Evolutionary conservation across 805 yeast species (phyloP).

Genomic region (Wickerhamomyces xylosicus): DNA sequence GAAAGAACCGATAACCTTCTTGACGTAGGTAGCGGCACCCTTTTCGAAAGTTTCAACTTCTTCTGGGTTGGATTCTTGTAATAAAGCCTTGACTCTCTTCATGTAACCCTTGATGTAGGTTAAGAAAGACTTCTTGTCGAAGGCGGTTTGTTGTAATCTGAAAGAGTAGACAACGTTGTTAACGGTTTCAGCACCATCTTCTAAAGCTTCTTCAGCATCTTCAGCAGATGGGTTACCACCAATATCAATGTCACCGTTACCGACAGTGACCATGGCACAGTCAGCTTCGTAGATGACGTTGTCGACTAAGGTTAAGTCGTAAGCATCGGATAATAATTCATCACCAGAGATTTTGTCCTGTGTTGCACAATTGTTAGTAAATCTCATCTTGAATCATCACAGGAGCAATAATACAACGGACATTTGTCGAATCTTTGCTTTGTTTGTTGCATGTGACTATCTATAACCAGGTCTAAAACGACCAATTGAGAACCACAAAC

Average conservation of each 20-base stretch:
- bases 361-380: conserved; percentile 3
- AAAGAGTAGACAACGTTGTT: conserved; percentile 98
- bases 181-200: conserved; percentile 81
- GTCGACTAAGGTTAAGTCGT: conserved; percentile 80
- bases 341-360: conserved; percentile 87
- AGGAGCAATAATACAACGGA: too few species aligned
- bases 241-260: conserved; percentile 90
- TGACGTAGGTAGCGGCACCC: conserved; percentile 94
- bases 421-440: too few species aligned
- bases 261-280: conserved; percentile 85
- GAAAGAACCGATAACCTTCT: conserved; percentile 92
- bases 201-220: conserved; percentile 71
- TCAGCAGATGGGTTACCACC: conserved; percentile 99
- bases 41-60: conserved; percentile 83
- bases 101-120: conserved; percentile 98
- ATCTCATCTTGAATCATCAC: neutral
- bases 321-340: conserved; percentile 96
- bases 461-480: too few species aligned
- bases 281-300: conserved; percentile 93
- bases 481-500: neutral
- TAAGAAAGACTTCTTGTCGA: conserved; percentile 97
- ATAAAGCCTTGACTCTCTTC: conserved; percentile 88
- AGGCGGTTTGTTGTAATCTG: conserved; percentile 92
- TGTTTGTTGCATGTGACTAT: too few species aligned
- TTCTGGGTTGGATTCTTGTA: conserved; percentile 86